Base-by-base conservation (phyloP, 495 filamentous ascomycete genomes). In the Tuber indicum region DNA sequence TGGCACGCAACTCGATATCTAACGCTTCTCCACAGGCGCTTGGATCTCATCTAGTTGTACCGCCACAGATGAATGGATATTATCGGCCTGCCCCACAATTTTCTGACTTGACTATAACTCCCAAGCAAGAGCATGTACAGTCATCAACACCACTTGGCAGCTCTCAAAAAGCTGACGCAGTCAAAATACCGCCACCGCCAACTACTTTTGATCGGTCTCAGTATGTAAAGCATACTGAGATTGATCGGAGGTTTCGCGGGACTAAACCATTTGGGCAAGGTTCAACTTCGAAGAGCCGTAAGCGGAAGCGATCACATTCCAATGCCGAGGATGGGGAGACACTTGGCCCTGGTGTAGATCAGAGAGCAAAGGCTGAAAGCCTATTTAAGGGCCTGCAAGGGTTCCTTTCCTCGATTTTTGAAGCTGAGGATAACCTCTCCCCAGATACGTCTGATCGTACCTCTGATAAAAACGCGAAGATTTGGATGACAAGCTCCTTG, bases 351-450 rank as follows among this genome's bases (percentile, higher is more conserved):
- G 87, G 87, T 71, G 81, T 89, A 70, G 93, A 94, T 81, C 91
- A 96, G 81, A 90, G 92, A 75, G 92, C 94, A 77, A 91, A 94
- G 81, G 91, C 93, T 5, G 91, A 96, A 80, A 87, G 89, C 5
- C 90, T 90, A 71, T 86, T 93, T 71, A 84, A 90, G 70, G 90
- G 90, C 49, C 84, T 97, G 21, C 89, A 89, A 72, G 87, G 90
- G 32, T 87, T 92, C 52, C 84, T 97, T 3, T 87, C 91, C 73
- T 88, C 92, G 39, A 88, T 95, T 36, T 95, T 96, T 81, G 89
- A 92, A 77, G 91, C 92, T 1, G 93, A 97, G 82, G 90, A 94
- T 79, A 87, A 90, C 52, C 84, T 88, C 75, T 88, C 89, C 81
- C 84, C 85, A 49, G 89, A 88, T 75, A 86, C 78, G 26, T 86